Evolutionary conservation across 257 asterid species (phyloP).

Genomic region (Solanum chiquidenum): DNA sequence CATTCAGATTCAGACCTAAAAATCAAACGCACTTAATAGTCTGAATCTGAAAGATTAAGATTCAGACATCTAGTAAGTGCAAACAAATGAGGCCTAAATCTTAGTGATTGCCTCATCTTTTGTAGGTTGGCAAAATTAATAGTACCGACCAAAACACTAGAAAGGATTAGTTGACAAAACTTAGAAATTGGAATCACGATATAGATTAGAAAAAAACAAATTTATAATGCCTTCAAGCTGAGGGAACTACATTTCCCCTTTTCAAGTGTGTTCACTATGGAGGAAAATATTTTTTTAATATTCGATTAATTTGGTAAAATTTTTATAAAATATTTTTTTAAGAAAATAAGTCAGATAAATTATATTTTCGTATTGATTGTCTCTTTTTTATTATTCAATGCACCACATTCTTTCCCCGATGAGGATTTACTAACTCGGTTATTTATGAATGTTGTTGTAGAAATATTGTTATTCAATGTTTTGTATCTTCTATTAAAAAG

Average conservation of each 20-base stretch:
- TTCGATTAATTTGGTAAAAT: too few relatives aligned
- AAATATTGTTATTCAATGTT: too few relatives aligned
- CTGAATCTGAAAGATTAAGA: too few relatives aligned
- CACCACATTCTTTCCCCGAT: too few relatives aligned
- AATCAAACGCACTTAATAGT: too few relatives aligned
- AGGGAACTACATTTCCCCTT: background rate
- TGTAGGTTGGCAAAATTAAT: background rate
- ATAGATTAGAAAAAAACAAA: background rate
- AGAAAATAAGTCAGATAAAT: background rate
- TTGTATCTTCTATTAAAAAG: background rate
- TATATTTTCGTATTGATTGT: too few relatives aligned
- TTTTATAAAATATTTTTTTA: rapidly evolving
- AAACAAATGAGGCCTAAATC: background rate
- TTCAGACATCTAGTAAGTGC: too few relatives aligned
- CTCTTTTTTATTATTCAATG: background rate
- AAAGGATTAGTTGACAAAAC: background rate
- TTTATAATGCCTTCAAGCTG: background rate
- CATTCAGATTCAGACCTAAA: too few relatives aligned
- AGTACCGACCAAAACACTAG: background rate
- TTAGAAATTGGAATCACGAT: background rate
- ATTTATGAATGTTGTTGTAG: background rate
- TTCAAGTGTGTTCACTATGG: background rate
- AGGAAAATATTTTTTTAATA: background rate
- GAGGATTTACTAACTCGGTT: background rate
- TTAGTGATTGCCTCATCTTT: background rate